These are phyloP conservation scores for Lenzites betulinus DNA, from an alignment of 768 basidiomycete genomes.

Conservation along the genomic window DNA sequence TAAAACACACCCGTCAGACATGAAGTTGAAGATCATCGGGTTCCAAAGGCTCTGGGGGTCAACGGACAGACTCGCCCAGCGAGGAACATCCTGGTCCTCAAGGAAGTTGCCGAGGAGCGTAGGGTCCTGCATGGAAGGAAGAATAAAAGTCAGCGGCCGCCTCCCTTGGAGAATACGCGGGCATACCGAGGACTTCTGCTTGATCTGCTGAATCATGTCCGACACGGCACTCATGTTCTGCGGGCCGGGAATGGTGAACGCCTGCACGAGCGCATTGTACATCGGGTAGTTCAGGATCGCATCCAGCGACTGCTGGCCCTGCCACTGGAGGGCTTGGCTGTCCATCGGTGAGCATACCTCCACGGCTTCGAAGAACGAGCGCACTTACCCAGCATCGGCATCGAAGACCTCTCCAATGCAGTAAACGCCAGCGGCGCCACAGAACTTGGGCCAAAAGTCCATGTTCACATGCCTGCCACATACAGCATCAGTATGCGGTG, in stretches of 20 bases:
- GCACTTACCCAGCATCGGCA: slow-evolving; percentile 48
- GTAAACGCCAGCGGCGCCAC: slow-evolving; percentile 75
- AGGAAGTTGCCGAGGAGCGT: slow-evolving; percentile 70
- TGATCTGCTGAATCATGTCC: slow-evolving; percentile 53
- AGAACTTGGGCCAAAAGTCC: slow-evolving; percentile 78
- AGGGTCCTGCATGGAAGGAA: slow-evolving; percentile 30
- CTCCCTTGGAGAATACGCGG: too few relatives aligned
- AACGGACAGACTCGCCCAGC: slow-evolving; percentile 72
- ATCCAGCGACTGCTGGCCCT: slow-evolving; percentile 63
- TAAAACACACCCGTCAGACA: slow-evolving; percentile 60
- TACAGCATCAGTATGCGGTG: slow-evolving; percentile 2
- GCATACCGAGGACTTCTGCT: slow-evolving; percentile 50
- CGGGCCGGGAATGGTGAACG: slow-evolving; percentile 71
- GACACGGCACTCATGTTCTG: slow-evolving; percentile 60
- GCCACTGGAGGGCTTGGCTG: slow-evolving; percentile 58
- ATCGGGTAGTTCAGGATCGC: slow-evolving; percentile 74
- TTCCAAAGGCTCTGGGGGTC: slow-evolving; percentile 76
- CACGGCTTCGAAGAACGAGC: neutral
- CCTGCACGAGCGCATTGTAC: slow-evolving; percentile 62
- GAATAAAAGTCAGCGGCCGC: neutral
- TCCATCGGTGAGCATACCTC: neutral
- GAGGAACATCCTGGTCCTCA: slow-evolving; percentile 76
- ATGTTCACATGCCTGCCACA: slow-evolving; percentile 60
- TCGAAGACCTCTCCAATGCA: slow-evolving; percentile 84
- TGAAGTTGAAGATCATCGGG: slow-evolving; percentile 72